Conservation (phyloP, 23 red algal genomes). For the Gracilaria domingensis region DNA sequence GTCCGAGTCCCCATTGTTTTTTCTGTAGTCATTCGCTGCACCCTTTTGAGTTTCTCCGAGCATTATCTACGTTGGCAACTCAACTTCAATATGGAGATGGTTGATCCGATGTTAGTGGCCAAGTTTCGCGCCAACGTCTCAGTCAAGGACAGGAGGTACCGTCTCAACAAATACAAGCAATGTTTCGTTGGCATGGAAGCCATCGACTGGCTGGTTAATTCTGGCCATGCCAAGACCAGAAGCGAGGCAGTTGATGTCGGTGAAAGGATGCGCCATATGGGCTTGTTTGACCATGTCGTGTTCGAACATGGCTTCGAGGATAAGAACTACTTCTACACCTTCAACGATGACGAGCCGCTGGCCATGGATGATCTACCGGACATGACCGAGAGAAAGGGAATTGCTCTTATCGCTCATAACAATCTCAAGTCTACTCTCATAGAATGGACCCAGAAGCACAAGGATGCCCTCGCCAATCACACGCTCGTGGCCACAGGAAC, state of each 20-base stretch:
- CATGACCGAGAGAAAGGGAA: slow-evolving; percentile 15
- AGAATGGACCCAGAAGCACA: slow-evolving; percentile 36
- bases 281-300: slow-evolving; percentile 6
- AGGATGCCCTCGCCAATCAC: slow-evolving; percentile 16
- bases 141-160: slow-evolving; percentile 7
- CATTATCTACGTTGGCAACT: not conserved
- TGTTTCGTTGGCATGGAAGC: slow-evolving; percentile 31
- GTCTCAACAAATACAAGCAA: slow-evolving; percentile 16
- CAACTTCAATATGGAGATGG: slow-evolving; percentile 28
- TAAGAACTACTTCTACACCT: slow-evolving; percentile 23
- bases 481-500: slow-evolving; percentile 27
- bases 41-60: not conserved
- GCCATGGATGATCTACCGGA: slow-evolving; percentile 22
- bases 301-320: slow-evolving; percentile 28
- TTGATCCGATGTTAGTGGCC: slow-evolving; percentile 20
- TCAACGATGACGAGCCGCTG: slow-evolving; percentile 22
- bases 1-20: not conserved
- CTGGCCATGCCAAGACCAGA: not conserved
- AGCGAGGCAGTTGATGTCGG: slow-evolving; percentile 2
- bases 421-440: slow-evolving; percentile 19
- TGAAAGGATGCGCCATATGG: slow-evolving; percentile 26
- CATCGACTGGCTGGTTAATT: slow-evolving; percentile 5
- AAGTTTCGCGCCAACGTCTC: slow-evolving; percentile 21
- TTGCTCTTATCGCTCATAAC: slow-evolving; percentile 28
- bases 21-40: not conserved